Percentiles rank a stretch among this genome's conserved stretches.
These are phyloP conservation scores for Aspergillus uvarum DNA, from an alignment of 2,329 filamentous ascomycete genomes.

Conservation along the genomic window DNA sequence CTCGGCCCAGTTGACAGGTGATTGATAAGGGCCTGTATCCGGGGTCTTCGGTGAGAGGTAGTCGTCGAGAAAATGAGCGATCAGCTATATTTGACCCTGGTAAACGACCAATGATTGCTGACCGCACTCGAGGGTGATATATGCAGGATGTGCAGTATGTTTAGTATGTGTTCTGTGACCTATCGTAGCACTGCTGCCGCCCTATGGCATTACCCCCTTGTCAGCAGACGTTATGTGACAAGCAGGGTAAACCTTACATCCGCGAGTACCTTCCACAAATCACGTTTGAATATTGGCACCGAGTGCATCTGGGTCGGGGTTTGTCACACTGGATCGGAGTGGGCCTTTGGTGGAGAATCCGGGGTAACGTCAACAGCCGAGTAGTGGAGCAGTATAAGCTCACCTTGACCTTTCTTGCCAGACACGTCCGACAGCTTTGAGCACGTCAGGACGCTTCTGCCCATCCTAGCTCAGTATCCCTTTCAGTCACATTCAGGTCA, in stretches of 20 bases:
- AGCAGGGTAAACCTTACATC: not conserved
- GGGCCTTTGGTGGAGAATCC: not conserved
- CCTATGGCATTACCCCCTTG: too few species aligned
- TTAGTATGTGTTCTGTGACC: too few species aligned
- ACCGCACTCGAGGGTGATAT: too few species aligned
- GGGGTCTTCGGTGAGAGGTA: not conserved
- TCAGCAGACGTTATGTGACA: too few species aligned
- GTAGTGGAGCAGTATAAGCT: not conserved
- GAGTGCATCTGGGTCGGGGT: not conserved
- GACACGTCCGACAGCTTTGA: not conserved
- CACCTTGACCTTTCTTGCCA: constrained; percentile 1
- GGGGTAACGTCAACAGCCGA: not conserved
- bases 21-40: not conserved
- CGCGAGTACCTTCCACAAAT: not conserved
- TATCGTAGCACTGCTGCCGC: too few species aligned
- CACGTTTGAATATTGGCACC: not conserved
- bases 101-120: not conserved
- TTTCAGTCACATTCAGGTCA: too few species aligned
- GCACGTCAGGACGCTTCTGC: not conserved
- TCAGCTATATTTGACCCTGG: not conserved
- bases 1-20: not conserved
- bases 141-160: too few species aligned
- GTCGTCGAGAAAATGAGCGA: not conserved
- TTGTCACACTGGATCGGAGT: not conserved
- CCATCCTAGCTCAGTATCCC: not conserved